Conservation (phyloP, 148 eudicot species). For the Rhododendron williamsianum region DNA sequence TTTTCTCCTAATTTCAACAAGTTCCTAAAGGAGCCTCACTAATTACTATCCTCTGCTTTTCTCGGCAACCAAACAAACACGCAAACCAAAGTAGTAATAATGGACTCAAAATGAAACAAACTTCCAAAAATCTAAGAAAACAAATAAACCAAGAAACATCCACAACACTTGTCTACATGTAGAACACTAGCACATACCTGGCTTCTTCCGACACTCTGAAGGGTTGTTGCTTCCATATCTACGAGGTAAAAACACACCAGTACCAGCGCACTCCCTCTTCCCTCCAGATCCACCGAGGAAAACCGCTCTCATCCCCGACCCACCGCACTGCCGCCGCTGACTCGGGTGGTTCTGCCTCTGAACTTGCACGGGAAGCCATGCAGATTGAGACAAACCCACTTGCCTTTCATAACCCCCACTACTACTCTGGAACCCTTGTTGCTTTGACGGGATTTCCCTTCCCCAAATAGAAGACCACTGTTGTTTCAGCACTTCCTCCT, state of each 20-base stretch:
- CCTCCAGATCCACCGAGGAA: constrained; percentile 23
- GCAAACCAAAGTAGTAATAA: background rate
- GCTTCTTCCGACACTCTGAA: constrained; percentile 43
- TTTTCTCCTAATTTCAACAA: no score
- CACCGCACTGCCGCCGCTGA: constrained; percentile 16
- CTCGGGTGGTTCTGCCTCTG: constrained; percentile 11
- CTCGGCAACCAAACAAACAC: background rate
- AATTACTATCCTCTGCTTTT: background rate
- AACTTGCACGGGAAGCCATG: constrained; percentile 36
- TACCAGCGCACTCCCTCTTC: constrained; percentile 56
- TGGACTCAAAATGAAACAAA: background rate
- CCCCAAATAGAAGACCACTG: constrained; percentile 19
- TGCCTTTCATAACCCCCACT: constrained; percentile 7
- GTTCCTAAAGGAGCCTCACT: no score
- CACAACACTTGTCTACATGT: background rate
- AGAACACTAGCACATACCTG: constrained; percentile 29
- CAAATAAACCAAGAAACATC: background rate
- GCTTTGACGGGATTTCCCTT: constrained; percentile 11
- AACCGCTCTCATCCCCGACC: constrained; percentile 15
- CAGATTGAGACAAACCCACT: constrained; percentile 33
- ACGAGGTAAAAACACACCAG: constrained; percentile 80
- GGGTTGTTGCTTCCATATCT: constrained; percentile 10
- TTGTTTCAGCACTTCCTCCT: constrained; percentile 17
- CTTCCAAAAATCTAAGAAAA: background rate
- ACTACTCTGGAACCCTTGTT: constrained; percentile 1